A percentile compares a stretch with the other conserved stretches of the same genome.
Conservation (phyloP, 768 basidiomycete species). For the Cubamyces sp. region DNA sequence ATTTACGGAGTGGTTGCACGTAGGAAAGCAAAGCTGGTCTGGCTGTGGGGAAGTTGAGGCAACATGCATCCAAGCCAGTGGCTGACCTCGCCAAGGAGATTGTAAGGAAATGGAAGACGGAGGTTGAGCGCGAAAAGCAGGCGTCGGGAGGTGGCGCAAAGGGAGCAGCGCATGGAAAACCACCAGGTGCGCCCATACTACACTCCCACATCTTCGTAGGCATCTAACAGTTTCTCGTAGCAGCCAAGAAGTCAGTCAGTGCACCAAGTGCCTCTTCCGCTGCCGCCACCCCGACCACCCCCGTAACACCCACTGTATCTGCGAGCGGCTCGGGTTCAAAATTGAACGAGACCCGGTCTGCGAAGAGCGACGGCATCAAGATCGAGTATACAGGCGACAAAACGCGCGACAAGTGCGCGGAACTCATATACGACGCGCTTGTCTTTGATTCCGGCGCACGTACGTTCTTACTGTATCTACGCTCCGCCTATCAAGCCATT, state of each 20-base stretch:
- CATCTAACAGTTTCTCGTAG: neutral
- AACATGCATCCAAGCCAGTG: constrained; percentile 71
- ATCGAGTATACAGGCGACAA: constrained; percentile 61
- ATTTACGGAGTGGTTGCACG: neutral
- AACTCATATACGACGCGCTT: constrained; percentile 91
- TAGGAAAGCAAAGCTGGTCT: constrained; percentile 93
- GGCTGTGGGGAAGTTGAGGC: constrained; percentile 88
- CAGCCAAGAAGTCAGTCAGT: constrained; percentile 25
- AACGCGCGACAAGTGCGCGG: constrained; percentile 85
- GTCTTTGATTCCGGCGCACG: constrained; percentile 86
- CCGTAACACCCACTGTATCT: constrained; percentile 32
- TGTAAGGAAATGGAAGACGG: constrained; percentile 90
- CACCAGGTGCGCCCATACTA: constrained; percentile 41
- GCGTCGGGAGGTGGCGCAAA: constrained; percentile 44
- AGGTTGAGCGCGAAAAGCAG: constrained; percentile 68
- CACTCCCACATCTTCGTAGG: neutral
- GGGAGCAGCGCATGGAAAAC: constrained; percentile 31
- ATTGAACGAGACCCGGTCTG: constrained; percentile 51
- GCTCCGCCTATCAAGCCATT: neutral
- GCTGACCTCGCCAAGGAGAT: constrained; percentile 86
- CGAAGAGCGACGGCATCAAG: constrained; percentile 74
- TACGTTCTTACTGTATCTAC: constrained; percentile 47
- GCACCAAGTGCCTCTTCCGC: constrained; percentile 25
- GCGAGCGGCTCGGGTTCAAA: constrained; percentile 25
- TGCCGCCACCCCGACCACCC: constrained; percentile 27